A percentile compares a stretch with the other conserved stretches of the same genome.
phyloP scores from a whole-genome alignment of 192 early-diverging fungal genomes.

The Linnemannia exigua region DNA sequence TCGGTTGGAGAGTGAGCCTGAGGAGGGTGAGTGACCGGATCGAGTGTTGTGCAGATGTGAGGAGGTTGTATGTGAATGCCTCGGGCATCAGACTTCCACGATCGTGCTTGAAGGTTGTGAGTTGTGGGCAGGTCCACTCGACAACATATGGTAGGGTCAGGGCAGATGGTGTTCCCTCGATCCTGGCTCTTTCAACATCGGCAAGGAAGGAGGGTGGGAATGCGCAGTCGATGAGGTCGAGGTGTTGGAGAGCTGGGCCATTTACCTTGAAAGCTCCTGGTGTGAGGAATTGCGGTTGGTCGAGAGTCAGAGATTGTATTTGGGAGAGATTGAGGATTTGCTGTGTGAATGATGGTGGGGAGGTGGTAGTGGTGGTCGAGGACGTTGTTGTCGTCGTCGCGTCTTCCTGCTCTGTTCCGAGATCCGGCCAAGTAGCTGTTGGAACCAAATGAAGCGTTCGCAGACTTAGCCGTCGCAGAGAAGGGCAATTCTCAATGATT shows the following conservation, averaged over 20 bases:
- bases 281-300: constrained; percentile 8
- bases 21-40: constrained; percentile 4
- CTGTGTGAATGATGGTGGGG: not conserved
- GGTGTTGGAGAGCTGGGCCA: not conserved
- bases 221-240: constrained; percentile 9
- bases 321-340: constrained; percentile 5
- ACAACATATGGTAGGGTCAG: not conserved
- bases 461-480: constrained; percentile 16
- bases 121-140: constrained; percentile 25
- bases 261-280: not conserved
- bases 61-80: constrained; percentile 6
- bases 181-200: not conserved
- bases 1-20: not conserved
- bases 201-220: not conserved
- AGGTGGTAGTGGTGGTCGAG: not conserved
- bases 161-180: not conserved
- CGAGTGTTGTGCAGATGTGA: not conserved
- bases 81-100: not conserved
- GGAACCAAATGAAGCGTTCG: not conserved
- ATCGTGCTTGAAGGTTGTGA: constrained; percentile 7
- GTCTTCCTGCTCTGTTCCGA: not conserved
- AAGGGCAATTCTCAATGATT: constrained; percentile 24
- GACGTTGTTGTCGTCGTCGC: too few relatives aligned
- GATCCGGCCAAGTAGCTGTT: constrained; percentile 8
- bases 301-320: constrained; percentile 1